Base-by-base conservation (phyloP, 495 filamentous ascomycete genomes). In the Aspergillus cavernicola region DNA sequence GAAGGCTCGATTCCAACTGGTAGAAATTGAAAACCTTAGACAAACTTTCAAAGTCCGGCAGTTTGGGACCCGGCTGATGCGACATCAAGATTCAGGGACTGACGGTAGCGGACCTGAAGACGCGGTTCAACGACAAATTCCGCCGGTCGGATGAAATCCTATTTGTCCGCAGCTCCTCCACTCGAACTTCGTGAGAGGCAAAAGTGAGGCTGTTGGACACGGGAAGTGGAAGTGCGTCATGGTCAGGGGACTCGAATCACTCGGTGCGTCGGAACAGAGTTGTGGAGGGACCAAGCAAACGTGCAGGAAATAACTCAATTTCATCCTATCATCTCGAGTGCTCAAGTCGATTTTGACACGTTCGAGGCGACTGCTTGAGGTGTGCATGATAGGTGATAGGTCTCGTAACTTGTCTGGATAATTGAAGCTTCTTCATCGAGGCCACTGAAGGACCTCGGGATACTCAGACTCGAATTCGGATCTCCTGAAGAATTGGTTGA, bases 41-140 rank as follows among this genome's bases (percentile, higher is more conserved):
- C 46, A 55, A n/a, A n/a, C n/a, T n/a, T n/a, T n/a, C n/a, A n/a
- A 52, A 52, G 56, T 58, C 56, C 56, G 50, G 45, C 42, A 52
- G 55, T 31, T 44, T 53, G 48, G 41, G 47, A 47, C 52, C 52
- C 57, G 38, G 52, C 26, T 18, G 46, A 48, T 47, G 48, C 56
- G 57, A 22, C 41, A 37, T 47, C 23, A 55, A 45, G n/a, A 38
- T 42, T 47, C 44, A 54, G 47, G 56, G 39, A 50, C 50, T 28
- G 46, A 31, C 43, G 29, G 43, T 28, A 46, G 29, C 43, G 20
- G 24, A 4, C 9, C 4, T 9, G 24, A 33, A 16, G 7, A 47
- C 20, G 31, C 44, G 28, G 44, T 36, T 35, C 31, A 47, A 31
- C 20, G 18, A 13, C 18, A 20, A 22, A 23, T 47, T 47, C 19